A percentile compares a stretch with the other conserved stretches of the same genome.
Conservation (phyloP, 2,329 filamentous ascomycete genomes). For the Raffaelea albimanens region DNA sequence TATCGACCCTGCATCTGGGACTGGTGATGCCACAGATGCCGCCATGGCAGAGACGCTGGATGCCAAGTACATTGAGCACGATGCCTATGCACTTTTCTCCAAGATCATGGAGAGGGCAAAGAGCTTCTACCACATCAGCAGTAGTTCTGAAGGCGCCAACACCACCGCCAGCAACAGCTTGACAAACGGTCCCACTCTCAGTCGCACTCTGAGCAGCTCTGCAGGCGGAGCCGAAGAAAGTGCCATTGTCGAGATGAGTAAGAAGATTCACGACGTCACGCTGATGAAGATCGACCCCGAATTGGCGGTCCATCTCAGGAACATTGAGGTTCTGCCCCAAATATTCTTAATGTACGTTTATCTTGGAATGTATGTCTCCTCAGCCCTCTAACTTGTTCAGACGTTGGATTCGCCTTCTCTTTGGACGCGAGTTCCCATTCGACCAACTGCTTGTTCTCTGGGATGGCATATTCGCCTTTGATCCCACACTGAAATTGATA, state of each 20-base stretch:
- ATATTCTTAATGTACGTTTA: slow-evolving; percentile 80
- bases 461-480: slow-evolving; percentile 85
- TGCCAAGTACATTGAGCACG: slow-evolving; percentile 70
- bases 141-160: slow-evolving; percentile 11
- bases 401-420: slow-evolving; percentile 88
- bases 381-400: slow-evolving; percentile 28
- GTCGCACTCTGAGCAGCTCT: background rate
- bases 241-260: slow-evolving; percentile 77
- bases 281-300: slow-evolving; percentile 47
- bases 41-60: slow-evolving; percentile 61
- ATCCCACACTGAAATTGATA: slow-evolving; percentile 68
- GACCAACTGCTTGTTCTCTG: slow-evolving; percentile 75
- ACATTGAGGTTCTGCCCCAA: slow-evolving; percentile 86
- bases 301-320: slow-evolving; percentile 57
- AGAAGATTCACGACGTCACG: slow-evolving; percentile 75
- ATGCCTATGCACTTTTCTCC: slow-evolving; percentile 78
- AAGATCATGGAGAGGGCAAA: slow-evolving; percentile 82
- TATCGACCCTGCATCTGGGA: slow-evolving; percentile 34
- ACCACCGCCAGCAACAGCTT: background rate
- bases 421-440: slow-evolving; percentile 88
- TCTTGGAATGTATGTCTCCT: background rate
- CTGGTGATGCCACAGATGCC: slow-evolving; percentile 25
- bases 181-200: background rate
- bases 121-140: slow-evolving; percentile 72
- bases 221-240: slow-evolving; percentile 28